Evolutionary conservation across 371 early-diverging fungal genomes (phyloP), one percentile per base, ranked within the genome.

Genomic region (Mucor circinelloides): DNA sequence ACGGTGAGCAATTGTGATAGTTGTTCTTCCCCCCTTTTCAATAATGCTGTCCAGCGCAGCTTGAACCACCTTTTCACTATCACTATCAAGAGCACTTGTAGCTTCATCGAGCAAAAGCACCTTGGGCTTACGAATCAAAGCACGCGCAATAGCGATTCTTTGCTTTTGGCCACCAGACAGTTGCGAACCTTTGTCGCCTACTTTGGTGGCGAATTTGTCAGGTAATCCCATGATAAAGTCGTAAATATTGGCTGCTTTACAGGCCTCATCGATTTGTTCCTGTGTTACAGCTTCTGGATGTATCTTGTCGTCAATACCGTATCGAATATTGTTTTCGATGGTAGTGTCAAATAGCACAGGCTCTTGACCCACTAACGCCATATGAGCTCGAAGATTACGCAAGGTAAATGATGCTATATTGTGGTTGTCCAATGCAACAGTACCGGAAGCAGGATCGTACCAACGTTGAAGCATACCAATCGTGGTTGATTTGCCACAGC

Each of bases 61-160:
- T 69, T 97, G 95, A 8, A 99, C 94, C 21, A 92, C 75, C 64
- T 86, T 87, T 75, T 99, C 99, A 52, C 91, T 89, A 68, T 93
- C 89, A 25, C 91, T 87, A 74, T 97, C 97, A 58, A 97, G 70
- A 0, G 97, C 96, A 13, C 93, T 91, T 3, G 99, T 99, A 0
- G 99, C 96, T 73, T 99, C 99, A 74, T 99, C 99, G 25, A 98
- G 77, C 27, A 98, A 77, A 42, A 98, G 77, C 17, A 98, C 86
- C 56, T 80, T 85, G 21, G 96, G 96, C 63, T 96, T 89, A 56
- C 91, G 89, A 68, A 98, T 86, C 65, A 89, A 44, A 0, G 89
- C 89, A 63, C 93, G 81, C 9, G 91, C 88, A 70, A 91, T 83
- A 17, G 87, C 81, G 72, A 91, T 86, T 66, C 91, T 83, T 75